phyloP scores from a whole-genome alignment of 2,329 filamentous ascomycete genomes.

The Fusarium sp. region DNA sequence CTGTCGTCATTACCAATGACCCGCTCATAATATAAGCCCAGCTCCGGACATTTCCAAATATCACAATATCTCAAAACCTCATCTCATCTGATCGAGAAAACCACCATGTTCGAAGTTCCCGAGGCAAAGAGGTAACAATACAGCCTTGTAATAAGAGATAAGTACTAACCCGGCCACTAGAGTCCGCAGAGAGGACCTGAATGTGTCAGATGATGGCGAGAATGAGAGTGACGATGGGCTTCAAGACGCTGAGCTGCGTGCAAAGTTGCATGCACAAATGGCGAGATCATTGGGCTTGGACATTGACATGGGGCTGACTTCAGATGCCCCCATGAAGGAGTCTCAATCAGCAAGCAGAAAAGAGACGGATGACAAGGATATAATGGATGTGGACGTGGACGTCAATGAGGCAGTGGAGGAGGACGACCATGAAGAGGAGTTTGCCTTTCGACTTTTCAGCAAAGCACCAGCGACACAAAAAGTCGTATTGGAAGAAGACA shows the following conservation, averaged over 20 bases:
- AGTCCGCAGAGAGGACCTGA: slow-evolving; percentile 67
- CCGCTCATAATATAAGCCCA: slow-evolving; percentile 9
- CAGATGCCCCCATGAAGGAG: not conserved
- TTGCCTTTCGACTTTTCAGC: slow-evolving; percentile 70
- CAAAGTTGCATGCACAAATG: slow-evolving; percentile 61
- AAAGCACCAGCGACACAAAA: slow-evolving; percentile 59
- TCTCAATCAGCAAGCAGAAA: slow-evolving; percentile 10
- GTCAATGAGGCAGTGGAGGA: slow-evolving; percentile 21
- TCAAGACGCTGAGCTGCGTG: slow-evolving; percentile 55
- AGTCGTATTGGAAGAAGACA: slow-evolving; percentile 62
- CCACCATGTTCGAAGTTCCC: slow-evolving; percentile 48
- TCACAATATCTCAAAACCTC: not conserved
- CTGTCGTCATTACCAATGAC: not conserved
- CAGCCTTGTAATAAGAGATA: not conserved
- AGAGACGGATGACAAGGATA: slow-evolving; percentile 20
- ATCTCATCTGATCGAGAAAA: not conserved
- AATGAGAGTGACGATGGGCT: slow-evolving; percentile 49
- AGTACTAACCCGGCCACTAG: slow-evolving; percentile 49
- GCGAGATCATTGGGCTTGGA: slow-evolving; percentile 59
- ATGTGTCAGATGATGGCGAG: slow-evolving; percentile 50
- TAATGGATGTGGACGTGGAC: slow-evolving; percentile 13
- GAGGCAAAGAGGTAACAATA: slow-evolving; percentile 49
- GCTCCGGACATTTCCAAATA: not conserved
- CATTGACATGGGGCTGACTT: slow-evolving; percentile 9
- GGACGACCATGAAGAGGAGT: slow-evolving; percentile 54